Base-by-base conservation (phyloP, 1,284 basidiomycete genomes). In the Porogramme epimiltina region DNA sequence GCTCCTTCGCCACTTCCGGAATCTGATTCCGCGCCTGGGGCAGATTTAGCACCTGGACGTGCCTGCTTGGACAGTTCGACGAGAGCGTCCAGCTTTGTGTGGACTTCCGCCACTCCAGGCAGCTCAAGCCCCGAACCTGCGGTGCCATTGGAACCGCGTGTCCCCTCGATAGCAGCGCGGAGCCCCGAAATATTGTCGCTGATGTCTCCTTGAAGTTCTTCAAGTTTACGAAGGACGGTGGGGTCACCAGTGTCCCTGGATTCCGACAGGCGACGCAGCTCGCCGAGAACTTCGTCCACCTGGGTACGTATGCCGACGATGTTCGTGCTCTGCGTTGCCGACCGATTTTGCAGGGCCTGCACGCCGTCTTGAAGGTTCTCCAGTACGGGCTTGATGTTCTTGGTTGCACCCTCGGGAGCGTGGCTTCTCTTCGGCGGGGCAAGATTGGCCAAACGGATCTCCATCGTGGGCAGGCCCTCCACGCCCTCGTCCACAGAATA, bases 41-140 rank as follows among this genome's bases (percentile, higher is more conserved):
- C n/a, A n/a, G n/a, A n/a, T n/a, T n/a, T n/a, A n/a, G n/a, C n/a
- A n/a, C n/a, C n/a, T n/a, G n/a, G n/a, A n/a, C n/a, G n/a, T n/a
- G n/a, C n/a, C n/a, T n/a, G n/a, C n/a, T n/a, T n/a, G n/a, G 52
- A 62, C 6, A 59, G 42, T 16, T 56, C 40, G n/a, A 63, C 38
- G n/a, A 70, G 49, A 15, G 45, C 49, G 23, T 68, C 65, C 22
- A 70, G 39, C 47, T 68, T 68, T 28, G 50, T 57, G 24, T 64
- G 59, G 11, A 68, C 10, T 13, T 61, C 62, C 9, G 42, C 33
- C 22, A 55, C 37, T 22, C 46, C 49, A 3, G 48, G 48, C 9
- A 39, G 26, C 10, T 31, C 33, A 11, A 13, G 25, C 15, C 37
- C 24, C 23, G 24, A n/a, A n/a, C n/a, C n/a, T n/a, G n/a, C n/a